Base-by-base conservation (phyloP, 192 early-diverging fungal genomes). In the Oehlia diaphana region DNA sequence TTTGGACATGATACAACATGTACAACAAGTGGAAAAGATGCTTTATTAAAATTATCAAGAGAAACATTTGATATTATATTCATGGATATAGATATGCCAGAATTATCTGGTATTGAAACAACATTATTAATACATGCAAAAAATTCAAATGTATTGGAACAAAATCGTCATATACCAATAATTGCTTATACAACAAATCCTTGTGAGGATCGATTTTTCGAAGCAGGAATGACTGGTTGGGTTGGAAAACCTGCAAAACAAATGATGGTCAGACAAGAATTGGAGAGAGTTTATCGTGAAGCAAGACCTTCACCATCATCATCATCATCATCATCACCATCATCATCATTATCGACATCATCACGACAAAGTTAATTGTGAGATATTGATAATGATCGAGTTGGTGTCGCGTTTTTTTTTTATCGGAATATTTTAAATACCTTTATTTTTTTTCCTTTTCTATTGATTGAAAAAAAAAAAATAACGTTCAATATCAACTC, bases 41-140 rank as follows among this genome's bases (percentile, higher is more conserved):
- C 88, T 33, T 73, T 92, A 9, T 76, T 85, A 53, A 76, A 85
- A 28, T 83, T 92, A 49, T 70, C 81, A 19, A 70, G 81, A 64
- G 78, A 83, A 35, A 63, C 82, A 39, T 90, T 88, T 79, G 92
- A 92, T 82, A 72, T 90, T 16, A 83, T 92, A 44, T 83, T 92
- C 23, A 88, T 92, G 82, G 92, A 92, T 73, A 92, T 92, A 81
- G 91, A 92, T 77, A 91, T 92, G 91, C 90, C 91, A 10, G 85
- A 82, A 23, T 76, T 93, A 39, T 88, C 85, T 35, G 92, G 92
- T 64, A 84, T 90, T 37, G 87, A 91, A 79, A 92, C 92, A 23
- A 87, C 91, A 10, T 76, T 81, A 28, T 82, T 81, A 23, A 91
- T 93, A 58, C 91, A 90, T 58, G 82, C 77, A 64, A 76, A 61